A percentile compares a stretch with the other conserved stretches of the same genome.
Evolutionary conservation across 2,329 filamentous ascomycete species (phyloP).

Genomic region (Plenodomus lindquistii): DNA sequence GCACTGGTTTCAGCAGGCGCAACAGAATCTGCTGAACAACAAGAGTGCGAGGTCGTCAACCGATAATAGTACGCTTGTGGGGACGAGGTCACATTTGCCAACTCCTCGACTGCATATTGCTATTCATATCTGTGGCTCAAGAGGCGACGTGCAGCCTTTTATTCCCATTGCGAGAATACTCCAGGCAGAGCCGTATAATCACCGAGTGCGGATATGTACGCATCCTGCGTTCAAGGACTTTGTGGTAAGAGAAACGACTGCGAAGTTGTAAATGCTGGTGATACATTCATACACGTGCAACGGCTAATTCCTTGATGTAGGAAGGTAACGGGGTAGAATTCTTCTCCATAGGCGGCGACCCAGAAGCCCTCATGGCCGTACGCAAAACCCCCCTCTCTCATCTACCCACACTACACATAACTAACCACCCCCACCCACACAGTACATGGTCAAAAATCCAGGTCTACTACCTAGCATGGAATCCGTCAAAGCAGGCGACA

Average conservation of each 20-base stretch:
- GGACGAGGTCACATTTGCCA: conserved; percentile 1
- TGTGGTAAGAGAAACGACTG: conserved; percentile 5
- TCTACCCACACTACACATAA: neutral
- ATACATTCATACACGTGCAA: neutral
- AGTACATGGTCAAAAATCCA: conserved; percentile 55
- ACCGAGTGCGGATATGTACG: conserved; percentile 36
- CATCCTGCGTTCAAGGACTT: conserved; percentile 27
- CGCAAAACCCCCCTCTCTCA: neutral
- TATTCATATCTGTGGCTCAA: conserved; percentile 58
- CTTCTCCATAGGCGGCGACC: conserved; percentile 40
- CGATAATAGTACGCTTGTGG: conserved; percentile 6
- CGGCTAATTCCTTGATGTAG: neutral
- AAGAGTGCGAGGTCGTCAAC: neutral
- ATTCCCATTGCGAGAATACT: conserved; percentile 61
- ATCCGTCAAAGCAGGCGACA: conserved; percentile 35
- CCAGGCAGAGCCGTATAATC: conserved; percentile 22
- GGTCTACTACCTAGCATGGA: conserved; percentile 42
- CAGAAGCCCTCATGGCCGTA: conserved; percentile 50
- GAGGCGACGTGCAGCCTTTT: conserved; percentile 64
- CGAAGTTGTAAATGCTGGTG: neutral
- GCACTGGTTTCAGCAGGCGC: conserved; percentile 20
- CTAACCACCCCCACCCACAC: neutral
- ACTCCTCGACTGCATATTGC: conserved; percentile 53
- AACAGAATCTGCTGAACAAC: conserved; percentile 4
- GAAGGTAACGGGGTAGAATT: conserved; percentile 43